Evolutionary conservation across 2,329 filamentous ascomycete genomes (phyloP).

Genomic region (Scytalidium lignicola): DNA sequence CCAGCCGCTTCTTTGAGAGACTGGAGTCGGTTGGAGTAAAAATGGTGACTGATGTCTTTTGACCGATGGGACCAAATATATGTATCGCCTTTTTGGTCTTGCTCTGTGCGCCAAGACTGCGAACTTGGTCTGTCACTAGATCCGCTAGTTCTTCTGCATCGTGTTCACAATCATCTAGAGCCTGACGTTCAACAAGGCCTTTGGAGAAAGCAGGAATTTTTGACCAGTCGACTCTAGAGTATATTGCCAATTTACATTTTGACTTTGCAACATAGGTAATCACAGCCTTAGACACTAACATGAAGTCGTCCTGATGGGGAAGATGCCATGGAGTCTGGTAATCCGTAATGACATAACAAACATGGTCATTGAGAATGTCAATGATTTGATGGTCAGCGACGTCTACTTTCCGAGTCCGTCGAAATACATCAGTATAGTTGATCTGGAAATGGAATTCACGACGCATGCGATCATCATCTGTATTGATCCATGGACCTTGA

Average conservation of each 20-base stretch:
- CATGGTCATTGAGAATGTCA: conserved; percentile 73
- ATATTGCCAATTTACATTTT: conserved; percentile 85
- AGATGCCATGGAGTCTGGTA: conserved; percentile 63
- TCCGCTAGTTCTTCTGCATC: conserved; percentile 73
- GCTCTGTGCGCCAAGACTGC: conserved; percentile 66
- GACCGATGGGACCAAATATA: conserved; percentile 72
- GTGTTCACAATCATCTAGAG: conserved; percentile 67
- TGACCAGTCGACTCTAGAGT: conserved; percentile 82
- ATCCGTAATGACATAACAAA: conserved; percentile 60
- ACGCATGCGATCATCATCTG: conserved; percentile 65
- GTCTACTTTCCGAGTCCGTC: conserved; percentile 53
- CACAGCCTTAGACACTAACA: conserved; percentile 82
- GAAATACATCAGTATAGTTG: conserved; percentile 59
- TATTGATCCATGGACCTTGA: conserved; percentile 77
- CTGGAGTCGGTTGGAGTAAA: conserved; percentile 45
- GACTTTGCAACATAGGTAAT: conserved; percentile 92
- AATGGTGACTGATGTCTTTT: conserved; percentile 58
- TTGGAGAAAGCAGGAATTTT: conserved; percentile 57
- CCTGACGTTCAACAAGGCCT: conserved; percentile 61
- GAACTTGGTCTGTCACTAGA: conserved; percentile 71
- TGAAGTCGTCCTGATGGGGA: conserved; percentile 73
- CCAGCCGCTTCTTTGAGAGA: conserved; percentile 47
- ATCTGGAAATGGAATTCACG: conserved; percentile 80
- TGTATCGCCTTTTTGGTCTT: conserved; percentile 73
- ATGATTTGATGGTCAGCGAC: conserved; percentile 83